Conservation (phyloP, 768 basidiomycete species). For the Mycena rebaudengoi region DNA sequence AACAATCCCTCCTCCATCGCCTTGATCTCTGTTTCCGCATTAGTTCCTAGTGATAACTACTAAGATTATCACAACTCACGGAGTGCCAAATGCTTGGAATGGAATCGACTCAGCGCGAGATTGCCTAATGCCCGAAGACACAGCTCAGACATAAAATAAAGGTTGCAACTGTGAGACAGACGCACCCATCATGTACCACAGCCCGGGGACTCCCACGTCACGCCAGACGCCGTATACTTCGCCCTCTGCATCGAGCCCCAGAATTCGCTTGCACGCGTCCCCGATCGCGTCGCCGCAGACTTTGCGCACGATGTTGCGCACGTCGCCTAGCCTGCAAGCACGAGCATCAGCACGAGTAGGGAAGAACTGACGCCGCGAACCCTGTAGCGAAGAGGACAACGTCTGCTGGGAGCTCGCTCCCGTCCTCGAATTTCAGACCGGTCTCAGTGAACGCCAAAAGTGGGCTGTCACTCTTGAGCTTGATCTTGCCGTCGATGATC, state of each 20-base stretch:
- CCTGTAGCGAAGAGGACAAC: slow-evolving; percentile 70
- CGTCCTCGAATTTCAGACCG: slow-evolving; percentile 59
- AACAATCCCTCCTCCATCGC: slow-evolving; percentile 59
- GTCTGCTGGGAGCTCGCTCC: slow-evolving; percentile 56
- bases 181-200: slow-evolving; percentile 70
- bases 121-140: slow-evolving; percentile 48
- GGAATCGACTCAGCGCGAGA: slow-evolving; percentile 63
- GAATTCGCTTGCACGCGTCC: slow-evolving; percentile 58
- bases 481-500: slow-evolving; percentile 74
- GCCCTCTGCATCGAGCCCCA: slow-evolving; percentile 74
- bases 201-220: slow-evolving; percentile 51
- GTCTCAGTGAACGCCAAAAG: slow-evolving; percentile 53
- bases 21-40: slow-evolving; percentile 59
- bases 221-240: slow-evolving; percentile 62
- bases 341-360: background rate
- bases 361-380: slow-evolving; percentile 7
- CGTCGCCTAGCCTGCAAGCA: slow-evolving; percentile 52
- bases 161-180: background rate
- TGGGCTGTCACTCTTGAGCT: slow-evolving; percentile 67
- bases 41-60: no score
- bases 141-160: background rate
- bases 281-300: slow-evolving; percentile 58
- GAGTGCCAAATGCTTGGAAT: slow-evolving; percentile 69
- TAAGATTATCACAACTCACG: slow-evolving; percentile 67
- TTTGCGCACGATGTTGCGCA: slow-evolving; percentile 45